A percentile compares a stretch with the other conserved stretches of the same genome.
Evolutionary conservation across 78 protist species (phyloP).

Genomic region (Dictyostelium intermedium): DNA sequence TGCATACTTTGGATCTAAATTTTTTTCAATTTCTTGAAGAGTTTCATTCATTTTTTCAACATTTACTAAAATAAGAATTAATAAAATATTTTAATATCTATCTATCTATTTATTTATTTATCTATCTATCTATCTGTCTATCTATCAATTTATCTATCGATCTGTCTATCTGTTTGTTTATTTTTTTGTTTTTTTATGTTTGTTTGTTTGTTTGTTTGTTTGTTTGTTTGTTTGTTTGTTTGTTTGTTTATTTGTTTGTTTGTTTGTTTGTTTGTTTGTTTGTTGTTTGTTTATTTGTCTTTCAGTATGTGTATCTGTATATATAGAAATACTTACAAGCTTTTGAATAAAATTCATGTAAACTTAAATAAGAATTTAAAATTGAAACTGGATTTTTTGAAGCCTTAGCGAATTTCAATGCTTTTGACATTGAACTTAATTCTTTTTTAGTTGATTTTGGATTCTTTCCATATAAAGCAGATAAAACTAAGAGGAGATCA

Average conservation of each 20-base stretch:
- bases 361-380: not conserved
- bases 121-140: too few species aligned
- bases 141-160: too few species aligned
- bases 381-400: not conserved
- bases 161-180: too few species aligned
- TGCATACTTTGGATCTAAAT: not conserved
- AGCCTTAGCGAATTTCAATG: not conserved
- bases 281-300: too few species aligned
- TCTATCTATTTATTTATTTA: not conserved
- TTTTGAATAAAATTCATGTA: not conserved
- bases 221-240: too few species aligned
- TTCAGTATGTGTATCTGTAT: too few species aligned
- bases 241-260: too few species aligned
- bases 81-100: not conserved
- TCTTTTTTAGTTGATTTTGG: not conserved
- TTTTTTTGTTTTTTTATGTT: too few species aligned
- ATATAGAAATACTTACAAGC: not conserved
- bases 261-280: too few species aligned
- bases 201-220: too few species aligned
- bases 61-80: not conserved
- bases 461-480: not conserved
- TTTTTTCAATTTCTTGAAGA: not conserved
- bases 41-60: not conserved
- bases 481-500: not conserved
- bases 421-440: not conserved